phyloP scores from a whole-genome alignment of 2,329 filamentous ascomycete genomes.

The Xylariaceae sp. region DNA sequence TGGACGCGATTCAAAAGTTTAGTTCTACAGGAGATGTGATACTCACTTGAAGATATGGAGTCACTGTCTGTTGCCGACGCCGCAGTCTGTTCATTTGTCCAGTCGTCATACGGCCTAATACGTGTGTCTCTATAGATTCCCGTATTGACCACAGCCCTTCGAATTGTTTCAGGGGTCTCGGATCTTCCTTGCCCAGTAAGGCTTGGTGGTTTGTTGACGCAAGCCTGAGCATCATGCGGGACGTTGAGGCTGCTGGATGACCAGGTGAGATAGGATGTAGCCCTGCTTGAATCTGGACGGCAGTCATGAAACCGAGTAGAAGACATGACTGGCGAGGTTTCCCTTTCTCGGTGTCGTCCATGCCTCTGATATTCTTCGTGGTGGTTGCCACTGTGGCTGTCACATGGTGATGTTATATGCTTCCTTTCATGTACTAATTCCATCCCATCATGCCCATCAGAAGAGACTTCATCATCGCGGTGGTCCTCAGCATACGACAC shows the following conservation, averaged over 20 bases:
- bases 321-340: slow-evolving; percentile 34
- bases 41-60: not conserved
- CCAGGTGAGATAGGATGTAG: slow-evolving; percentile 27
- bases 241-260: slow-evolving; percentile 21
- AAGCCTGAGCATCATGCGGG: slow-evolving; percentile 1
- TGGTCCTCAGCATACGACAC: slow-evolving; percentile 2
- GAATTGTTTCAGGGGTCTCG: slow-evolving; percentile 20
- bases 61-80: not conserved
- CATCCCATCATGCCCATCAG: not conserved
- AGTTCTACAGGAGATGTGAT: not conserved
- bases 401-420: slow-evolving; percentile 5
- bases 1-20: not conserved
- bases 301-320: slow-evolving; percentile 32
- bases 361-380: no score
- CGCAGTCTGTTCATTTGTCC: not conserved
- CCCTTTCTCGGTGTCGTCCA: slow-evolving; percentile 22
- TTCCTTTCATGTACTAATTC: not conserved
- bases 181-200: slow-evolving; percentile 11
- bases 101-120: slow-evolving; percentile 16
- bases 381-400: no score
- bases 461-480: not conserved
- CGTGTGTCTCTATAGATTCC: slow-evolving; percentile 23
- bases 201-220: not conserved
- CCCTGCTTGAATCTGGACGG: slow-evolving; percentile 12
- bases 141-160: slow-evolving; percentile 20